A percentile compares a stretch with the other conserved stretches of the same genome.
Evolutionary conservation across 805 yeast genomes (phyloP).

Genomic region (Grigorovia yakushimaensis): DNA sequence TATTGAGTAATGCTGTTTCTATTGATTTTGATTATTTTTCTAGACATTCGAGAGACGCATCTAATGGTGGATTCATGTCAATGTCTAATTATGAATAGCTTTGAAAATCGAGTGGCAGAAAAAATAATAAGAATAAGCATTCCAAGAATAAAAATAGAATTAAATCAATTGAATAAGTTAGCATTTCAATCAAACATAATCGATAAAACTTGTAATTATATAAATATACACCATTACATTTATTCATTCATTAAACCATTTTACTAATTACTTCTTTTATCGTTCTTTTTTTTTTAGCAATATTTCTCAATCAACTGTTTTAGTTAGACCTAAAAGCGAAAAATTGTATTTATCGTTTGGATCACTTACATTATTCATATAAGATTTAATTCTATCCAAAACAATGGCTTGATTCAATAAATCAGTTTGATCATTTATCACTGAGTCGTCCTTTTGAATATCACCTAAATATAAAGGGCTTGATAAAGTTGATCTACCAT

Average conservation of each 20-base stretch:
- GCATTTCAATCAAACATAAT: background rate
- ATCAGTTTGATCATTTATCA: conserved; percentile 25
- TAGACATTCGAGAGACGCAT: conserved; percentile 65
- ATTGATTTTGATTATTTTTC: conserved; percentile 95
- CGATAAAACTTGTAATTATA: too few relatives aligned
- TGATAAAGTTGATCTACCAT: conserved; percentile 56
- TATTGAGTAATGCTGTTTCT: conserved; percentile 81
- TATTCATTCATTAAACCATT: background rate
- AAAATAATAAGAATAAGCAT: background rate
- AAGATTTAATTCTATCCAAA: conserved; percentile 48
- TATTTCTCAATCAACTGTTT: conserved; percentile 12
- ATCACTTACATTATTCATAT: conserved; percentile 48
- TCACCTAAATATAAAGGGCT: conserved; percentile 63
- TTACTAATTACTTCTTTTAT: too few relatives aligned
- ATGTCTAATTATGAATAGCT: conserved; percentile 19
- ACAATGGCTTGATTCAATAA: conserved; percentile 46
- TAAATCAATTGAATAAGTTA: conserved; percentile 2
- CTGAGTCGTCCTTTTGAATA: conserved; percentile 6
- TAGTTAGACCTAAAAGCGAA: conserved; percentile 68
- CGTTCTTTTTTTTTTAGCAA: background rate
- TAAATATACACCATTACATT: background rate
- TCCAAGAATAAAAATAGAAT: background rate
- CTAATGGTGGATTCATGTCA: conserved; percentile 34
- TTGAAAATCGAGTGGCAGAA: too few relatives aligned
- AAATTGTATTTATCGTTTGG: conserved; percentile 53